Evolutionary conservation across 805 yeast species (phyloP), one percentile per base, ranked within the genome.

Genomic region (Metschnikowia colocasiae): DNA sequence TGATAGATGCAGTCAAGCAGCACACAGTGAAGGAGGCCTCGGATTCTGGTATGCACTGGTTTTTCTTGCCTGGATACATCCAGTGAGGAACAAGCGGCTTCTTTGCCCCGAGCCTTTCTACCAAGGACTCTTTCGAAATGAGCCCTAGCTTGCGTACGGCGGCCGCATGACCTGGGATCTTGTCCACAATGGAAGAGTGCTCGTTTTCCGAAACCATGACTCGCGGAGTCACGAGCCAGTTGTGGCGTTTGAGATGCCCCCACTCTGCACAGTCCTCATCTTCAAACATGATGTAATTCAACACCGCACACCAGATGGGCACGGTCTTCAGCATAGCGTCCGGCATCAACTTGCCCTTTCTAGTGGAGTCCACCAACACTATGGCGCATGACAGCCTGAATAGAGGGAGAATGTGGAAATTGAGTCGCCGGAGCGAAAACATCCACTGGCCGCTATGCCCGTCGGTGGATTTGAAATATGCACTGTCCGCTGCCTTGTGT

Each of bases 271-370:
- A 8, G 1, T 29, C 56, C 16, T 50, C 53, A 3, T 51, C 57
- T 18, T 71, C 79, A 47, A 74, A 73, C 61, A 81, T 64, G 0
- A 84, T 68, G 31, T 63, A 62, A 58, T 86, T 87, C 16, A 89
- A 48, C 4, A 87, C 89, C 0, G 91, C 86, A 64, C 95, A 86
- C 97, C 97, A 90, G 1, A 88, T 86, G 0, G 97, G 97, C 1
- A 90, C 72, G 0, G 96, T 90, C 57, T 90, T 90, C 56, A 90
- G 83, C 6, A 88, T 63, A 0, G 96, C 85, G 63, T 90, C 97
- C 0, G 97, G 96, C 65, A 89, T 81, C 22, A 77, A 65, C 60
- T 89, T 90, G 2, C 96, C 96, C 34, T 90, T 73, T 52, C 96
- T 68, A 0, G 97, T 89, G 12, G 95, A 87, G 63, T 90, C 97